Conservation (phyloP, 495 filamentous ascomycete genomes). For the Neohortaea acidophila region DNA sequence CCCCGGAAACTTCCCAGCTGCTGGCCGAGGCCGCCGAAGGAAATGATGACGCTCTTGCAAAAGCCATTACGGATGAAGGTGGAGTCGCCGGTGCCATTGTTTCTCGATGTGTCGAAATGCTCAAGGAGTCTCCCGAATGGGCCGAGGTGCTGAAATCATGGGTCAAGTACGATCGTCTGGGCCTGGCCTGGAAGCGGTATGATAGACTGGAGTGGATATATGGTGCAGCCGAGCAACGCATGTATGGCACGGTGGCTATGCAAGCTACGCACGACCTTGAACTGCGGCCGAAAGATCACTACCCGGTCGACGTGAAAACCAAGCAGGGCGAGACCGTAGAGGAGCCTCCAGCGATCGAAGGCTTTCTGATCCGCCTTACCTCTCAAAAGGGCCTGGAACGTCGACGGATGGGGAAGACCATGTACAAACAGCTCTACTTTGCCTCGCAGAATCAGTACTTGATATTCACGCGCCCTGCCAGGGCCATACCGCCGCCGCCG, state of each 20-base stretch:
- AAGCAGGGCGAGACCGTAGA: slow-evolving; percentile 29
- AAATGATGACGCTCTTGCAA: slow-evolving; percentile 33
- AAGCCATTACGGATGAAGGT: slow-evolving; percentile 35
- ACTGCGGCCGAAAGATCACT: slow-evolving; percentile 54
- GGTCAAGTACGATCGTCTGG: slow-evolving; percentile 47
- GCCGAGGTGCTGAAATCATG: slow-evolving; percentile 44
- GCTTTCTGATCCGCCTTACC: slow-evolving; percentile 56
- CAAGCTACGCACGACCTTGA: slow-evolving; percentile 59
- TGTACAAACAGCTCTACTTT: slow-evolving; percentile 58
- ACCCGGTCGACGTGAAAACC: slow-evolving; percentile 38
- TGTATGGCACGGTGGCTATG: slow-evolving; percentile 66
- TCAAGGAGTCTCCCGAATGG: slow-evolving; percentile 47
- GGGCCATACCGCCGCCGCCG: slow-evolving; percentile 49
- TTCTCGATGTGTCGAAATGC: slow-evolving; percentile 41
- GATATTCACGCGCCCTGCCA: slow-evolving; percentile 51
- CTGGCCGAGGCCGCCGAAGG: slow-evolving; percentile 28
- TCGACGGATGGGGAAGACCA: slow-evolving; percentile 48
- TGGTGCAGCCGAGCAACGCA: slow-evolving; percentile 52
- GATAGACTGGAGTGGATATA: slow-evolving; percentile 63
- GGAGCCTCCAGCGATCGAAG: slow-evolving; percentile 55
- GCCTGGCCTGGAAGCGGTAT: slow-evolving; percentile 62
- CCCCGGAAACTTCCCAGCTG: slow-evolving; percentile 33
- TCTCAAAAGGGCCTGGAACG: slow-evolving; percentile 46
- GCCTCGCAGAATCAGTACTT: slow-evolving; percentile 53
- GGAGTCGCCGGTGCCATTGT: slow-evolving; percentile 43